phyloP scores from a whole-genome alignment of 164 flowering plant genomes.

The Houttuynia cordata region DNA sequence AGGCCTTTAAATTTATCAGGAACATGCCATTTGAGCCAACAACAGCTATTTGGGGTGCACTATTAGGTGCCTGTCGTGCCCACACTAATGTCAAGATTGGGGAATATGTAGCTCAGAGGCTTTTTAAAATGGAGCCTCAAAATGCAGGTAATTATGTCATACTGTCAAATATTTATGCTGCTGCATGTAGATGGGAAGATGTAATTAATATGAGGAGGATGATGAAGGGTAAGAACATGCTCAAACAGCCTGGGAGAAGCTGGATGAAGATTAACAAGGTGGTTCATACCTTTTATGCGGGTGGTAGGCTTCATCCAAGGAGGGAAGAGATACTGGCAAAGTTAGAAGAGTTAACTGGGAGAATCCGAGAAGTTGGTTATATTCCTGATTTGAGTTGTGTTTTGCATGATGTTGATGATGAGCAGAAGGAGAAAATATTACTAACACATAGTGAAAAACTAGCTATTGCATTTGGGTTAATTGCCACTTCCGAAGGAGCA shows the following conservation, averaged over 20 bases:
- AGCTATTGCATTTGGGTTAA: constrained; percentile 11
- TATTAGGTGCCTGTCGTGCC: constrained; percentile 21
- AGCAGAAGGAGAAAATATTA: constrained; percentile 11
- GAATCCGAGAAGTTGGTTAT: constrained; percentile 11
- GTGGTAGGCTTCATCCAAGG: constrained; percentile 16
- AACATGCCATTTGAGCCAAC: constrained; percentile 22
- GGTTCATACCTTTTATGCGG: constrained; percentile 21
- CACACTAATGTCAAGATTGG: constrained; percentile 17
- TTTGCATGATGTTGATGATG: constrained; percentile 16
- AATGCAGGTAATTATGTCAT: constrained; percentile 25
- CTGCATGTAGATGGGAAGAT: constrained; percentile 24
- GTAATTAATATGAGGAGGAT: constrained; percentile 11
- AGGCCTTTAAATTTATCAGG: constrained; percentile 17
- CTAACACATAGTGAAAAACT: constrained; percentile 14
- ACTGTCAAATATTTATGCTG: constrained; percentile 24
- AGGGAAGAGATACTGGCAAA: constrained; percentile 15
- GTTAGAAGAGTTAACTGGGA: constrained; percentile 4
- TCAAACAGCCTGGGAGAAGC: constrained; percentile 23
- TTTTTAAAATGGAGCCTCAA: constrained; percentile 21
- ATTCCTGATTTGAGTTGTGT: constrained; percentile 16
- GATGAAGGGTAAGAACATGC: constrained; percentile 18
- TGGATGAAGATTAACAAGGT: constrained; percentile 16
- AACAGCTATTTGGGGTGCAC: constrained; percentile 25
- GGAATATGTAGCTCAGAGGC: constrained; percentile 18
- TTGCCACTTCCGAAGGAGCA: constrained; percentile 3